Conservation (phyloP, 2,329 filamentous ascomycete species). For the Colletotrichum phormii region DNA sequence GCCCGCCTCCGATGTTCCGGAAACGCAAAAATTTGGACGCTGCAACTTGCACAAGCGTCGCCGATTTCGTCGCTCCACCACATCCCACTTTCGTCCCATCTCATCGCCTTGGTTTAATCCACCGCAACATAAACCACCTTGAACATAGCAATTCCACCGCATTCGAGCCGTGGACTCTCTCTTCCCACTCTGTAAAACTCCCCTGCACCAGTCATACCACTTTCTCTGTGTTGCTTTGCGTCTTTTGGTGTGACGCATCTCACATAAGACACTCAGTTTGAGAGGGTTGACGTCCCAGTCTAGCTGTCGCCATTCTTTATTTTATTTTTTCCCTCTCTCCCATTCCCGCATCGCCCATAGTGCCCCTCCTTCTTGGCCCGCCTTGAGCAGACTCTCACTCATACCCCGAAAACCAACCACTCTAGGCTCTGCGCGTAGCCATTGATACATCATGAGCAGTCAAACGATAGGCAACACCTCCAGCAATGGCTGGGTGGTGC, state of each 20-base stretch:
- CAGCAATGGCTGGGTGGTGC: slow-evolving; percentile 79
- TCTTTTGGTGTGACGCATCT: background rate
- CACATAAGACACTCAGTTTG: background rate
- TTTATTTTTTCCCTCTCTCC: background rate
- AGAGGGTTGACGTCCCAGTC: slow-evolving; percentile 28
- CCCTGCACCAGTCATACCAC: background rate
- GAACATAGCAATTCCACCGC: slow-evolving; percentile 3
- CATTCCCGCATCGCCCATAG: slow-evolving; percentile 21
- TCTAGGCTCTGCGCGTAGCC: background rate
- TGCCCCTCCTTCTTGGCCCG: slow-evolving; percentile 22
- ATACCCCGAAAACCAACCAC: background rate
- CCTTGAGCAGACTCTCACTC: slow-evolving; percentile 22
- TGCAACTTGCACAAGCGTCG: slow-evolving; percentile 30
- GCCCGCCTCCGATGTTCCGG: slow-evolving; percentile 35
- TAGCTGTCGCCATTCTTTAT: slow-evolving; percentile 26
- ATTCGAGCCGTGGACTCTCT: slow-evolving; percentile 5
- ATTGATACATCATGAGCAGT: slow-evolving; percentile 31
- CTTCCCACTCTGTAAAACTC: background rate
- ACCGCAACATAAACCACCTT: slow-evolving; percentile 14
- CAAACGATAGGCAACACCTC: slow-evolving; percentile 46
- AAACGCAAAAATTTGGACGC: slow-evolving; percentile 32
- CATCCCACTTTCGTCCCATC: slow-evolving; percentile 36
- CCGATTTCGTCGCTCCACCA: slow-evolving; percentile 37
- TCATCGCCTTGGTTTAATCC: slow-evolving; percentile 16
- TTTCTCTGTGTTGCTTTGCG: background rate